phyloP scores from a whole-genome alignment of 1,139 yeast genomes.

The Yamadazyma diddensiae region DNA sequence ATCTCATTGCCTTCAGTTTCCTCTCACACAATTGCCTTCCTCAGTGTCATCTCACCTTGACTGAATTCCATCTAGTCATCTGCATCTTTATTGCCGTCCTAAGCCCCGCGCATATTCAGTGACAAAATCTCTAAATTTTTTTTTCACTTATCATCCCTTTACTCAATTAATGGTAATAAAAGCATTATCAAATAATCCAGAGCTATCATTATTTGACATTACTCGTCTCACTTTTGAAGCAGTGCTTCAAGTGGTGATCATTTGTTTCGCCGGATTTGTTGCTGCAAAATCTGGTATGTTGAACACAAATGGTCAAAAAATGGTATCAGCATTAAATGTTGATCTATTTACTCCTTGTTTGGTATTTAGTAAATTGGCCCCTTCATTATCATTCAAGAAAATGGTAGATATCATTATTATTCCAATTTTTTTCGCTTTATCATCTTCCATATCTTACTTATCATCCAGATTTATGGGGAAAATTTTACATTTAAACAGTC shows the following conservation, averaged over 20 bases:
- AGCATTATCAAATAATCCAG: constrained; percentile 6
- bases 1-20: too few relatives aligned
- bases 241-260: constrained; percentile 70
- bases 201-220: constrained; percentile 52
- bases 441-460: constrained; percentile 58
- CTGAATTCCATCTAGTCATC: too few relatives aligned
- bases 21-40: too few relatives aligned
- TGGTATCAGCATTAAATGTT: constrained; percentile 66
- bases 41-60: too few relatives aligned
- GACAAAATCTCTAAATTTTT: too few relatives aligned
- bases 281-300: constrained; percentile 64
- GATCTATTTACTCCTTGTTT: constrained; percentile 83
- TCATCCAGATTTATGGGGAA: constrained; percentile 52
- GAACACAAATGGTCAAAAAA: constrained; percentile 60
- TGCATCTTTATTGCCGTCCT: too few relatives aligned
- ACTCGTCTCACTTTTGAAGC: constrained; percentile 73
- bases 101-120: too few relatives aligned
- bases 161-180: constrained; percentile 1
- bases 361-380: constrained; percentile 76
- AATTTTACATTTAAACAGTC: constrained; percentile 49
- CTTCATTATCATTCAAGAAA: constrained; percentile 64
- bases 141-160: constrained; percentile 3
- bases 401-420: constrained; percentile 68
- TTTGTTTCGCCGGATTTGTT: constrained; percentile 68
- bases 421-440: constrained; percentile 66